A percentile compares a stretch with the other conserved stretches of the same genome.
Evolutionary conservation across 148 eudicot genomes (phyloP).

Genomic region (Oxyria digyna): DNA sequence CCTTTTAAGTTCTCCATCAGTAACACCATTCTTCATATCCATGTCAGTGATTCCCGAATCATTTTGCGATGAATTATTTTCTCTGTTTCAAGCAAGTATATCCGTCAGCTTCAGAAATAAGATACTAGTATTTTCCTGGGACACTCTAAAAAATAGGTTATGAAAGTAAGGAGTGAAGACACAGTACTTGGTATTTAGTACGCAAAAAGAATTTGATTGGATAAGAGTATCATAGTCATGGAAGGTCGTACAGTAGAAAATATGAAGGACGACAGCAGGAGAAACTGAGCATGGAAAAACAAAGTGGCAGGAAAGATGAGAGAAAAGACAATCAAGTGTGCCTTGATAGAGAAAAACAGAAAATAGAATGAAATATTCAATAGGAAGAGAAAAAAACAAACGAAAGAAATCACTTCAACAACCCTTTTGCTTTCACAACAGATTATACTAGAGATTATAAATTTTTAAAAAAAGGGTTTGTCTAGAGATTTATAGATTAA

Average conservation of each 20-base stretch:
- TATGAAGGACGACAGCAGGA: not conserved
- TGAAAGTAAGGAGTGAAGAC: no score
- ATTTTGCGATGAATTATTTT: constrained; percentile 13
- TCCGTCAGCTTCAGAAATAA: not conserved
- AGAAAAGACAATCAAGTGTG: not conserved
- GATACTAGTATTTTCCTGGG: not conserved
- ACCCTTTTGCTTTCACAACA: not conserved
- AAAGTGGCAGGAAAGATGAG: not conserved
- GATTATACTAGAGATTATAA: not conserved
- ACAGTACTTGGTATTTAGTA: not conserved
- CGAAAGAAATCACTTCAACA: not conserved
- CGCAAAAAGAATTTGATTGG: not conserved
- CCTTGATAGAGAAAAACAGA: not conserved
- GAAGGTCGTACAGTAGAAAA: not conserved
- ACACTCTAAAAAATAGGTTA: no score
- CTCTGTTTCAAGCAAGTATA: constrained; percentile 21
- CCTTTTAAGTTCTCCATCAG: constrained; percentile 40
- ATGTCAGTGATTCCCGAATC: constrained; percentile 12
- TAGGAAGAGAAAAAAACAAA: not conserved
- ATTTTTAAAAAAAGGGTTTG: not conserved
- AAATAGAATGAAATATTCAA: not conserved
- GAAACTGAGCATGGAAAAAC: not conserved
- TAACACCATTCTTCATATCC: constrained; percentile 13
- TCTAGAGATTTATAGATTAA: no score
- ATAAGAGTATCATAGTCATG: not conserved